These are phyloP conservation scores for Solanum peruvianum DNA, from an alignment of 257 asterid species.

Conservation along the genomic window DNA sequence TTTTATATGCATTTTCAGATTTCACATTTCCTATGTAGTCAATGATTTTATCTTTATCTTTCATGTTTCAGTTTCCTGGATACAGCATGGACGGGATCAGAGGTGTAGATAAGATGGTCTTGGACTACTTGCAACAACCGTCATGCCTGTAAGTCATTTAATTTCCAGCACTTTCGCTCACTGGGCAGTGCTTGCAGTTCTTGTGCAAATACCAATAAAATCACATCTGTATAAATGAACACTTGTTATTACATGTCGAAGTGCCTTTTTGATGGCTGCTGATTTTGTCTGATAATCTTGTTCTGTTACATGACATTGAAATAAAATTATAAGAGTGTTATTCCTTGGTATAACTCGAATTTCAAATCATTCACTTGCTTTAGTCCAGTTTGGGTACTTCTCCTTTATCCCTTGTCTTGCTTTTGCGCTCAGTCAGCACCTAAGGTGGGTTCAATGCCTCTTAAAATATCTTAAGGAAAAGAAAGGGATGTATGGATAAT, in stretches of 20 bases:
- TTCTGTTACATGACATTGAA: background rate
- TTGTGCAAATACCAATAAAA: background rate
- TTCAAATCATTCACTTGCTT: background rate
- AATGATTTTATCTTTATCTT: background rate
- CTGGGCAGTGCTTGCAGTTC: background rate
- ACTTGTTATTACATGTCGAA: background rate
- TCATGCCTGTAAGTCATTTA: conserved; percentile 46
- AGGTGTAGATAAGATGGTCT: conserved; percentile 30
- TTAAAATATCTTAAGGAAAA: background rate
- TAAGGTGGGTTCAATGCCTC: background rate
- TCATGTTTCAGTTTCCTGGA: conserved; percentile 37
- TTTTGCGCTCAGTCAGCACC: background rate
- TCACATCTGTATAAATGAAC: background rate
- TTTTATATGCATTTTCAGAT: background rate
- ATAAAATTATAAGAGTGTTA: background rate
- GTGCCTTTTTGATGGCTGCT: background rate
- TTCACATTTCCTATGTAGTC: background rate
- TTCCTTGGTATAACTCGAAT: background rate
- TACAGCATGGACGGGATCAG: conserved; percentile 24
- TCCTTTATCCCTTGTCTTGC: background rate
- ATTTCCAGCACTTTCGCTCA: background rate
- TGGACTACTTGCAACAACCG: conserved; percentile 59
- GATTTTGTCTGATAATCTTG: background rate
- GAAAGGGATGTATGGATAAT: background rate
- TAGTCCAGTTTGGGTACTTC: background rate